Evolutionary conservation across 2,329 filamentous ascomycete genomes (phyloP).

Genomic region (Colletotrichum navitas): DNA sequence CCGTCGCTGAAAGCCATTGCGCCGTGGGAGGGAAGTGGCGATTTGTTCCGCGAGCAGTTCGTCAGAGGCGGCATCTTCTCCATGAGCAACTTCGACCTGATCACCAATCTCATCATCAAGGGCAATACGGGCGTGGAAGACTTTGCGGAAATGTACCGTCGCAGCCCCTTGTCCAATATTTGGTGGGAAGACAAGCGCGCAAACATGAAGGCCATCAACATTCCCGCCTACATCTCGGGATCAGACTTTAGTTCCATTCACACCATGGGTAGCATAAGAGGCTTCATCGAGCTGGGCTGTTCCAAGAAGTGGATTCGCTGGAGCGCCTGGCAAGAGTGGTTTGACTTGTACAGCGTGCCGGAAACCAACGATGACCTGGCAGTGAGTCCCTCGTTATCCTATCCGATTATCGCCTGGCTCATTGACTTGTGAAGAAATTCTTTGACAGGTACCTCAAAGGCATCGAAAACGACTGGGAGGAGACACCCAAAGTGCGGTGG

Average conservation of each 20-base stretch:
- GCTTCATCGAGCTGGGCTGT: conserved; percentile 48
- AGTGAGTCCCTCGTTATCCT: neutral
- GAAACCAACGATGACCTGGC: conserved; percentile 53
- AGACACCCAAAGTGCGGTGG: conserved; percentile 59
- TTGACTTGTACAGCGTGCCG: conserved; percentile 54
- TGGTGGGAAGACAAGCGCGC: conserved; percentile 56
- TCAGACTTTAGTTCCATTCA: conserved; percentile 48
- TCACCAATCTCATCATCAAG: conserved; percentile 54
- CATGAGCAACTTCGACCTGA: conserved; percentile 58
- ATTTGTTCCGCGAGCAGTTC: conserved; percentile 62
- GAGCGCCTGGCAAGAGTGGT: conserved; percentile 58
- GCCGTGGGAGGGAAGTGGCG: conserved; percentile 59
- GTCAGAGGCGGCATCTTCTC: conserved; percentile 56
- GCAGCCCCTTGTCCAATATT: conserved; percentile 50
- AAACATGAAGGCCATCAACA: conserved; percentile 52
- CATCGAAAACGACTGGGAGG: conserved; percentile 59
- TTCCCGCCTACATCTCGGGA: conserved; percentile 52
- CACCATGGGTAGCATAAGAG: conserved; percentile 47
- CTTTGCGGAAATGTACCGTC: conserved; percentile 56
- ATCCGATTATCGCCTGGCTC: accelerated
- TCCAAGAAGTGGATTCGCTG: conserved; percentile 58
- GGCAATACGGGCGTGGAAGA: conserved; percentile 54
- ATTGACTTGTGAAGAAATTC: conserved; percentile 14
- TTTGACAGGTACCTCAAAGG: conserved; percentile 59
- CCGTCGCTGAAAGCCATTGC: conserved; percentile 45